A percentile compares a stretch with the other conserved stretches of the same genome.
phyloP scores from a whole-genome alignment of 2,329 filamentous ascomycete genomes.

The Alternaria burnsii region DNA sequence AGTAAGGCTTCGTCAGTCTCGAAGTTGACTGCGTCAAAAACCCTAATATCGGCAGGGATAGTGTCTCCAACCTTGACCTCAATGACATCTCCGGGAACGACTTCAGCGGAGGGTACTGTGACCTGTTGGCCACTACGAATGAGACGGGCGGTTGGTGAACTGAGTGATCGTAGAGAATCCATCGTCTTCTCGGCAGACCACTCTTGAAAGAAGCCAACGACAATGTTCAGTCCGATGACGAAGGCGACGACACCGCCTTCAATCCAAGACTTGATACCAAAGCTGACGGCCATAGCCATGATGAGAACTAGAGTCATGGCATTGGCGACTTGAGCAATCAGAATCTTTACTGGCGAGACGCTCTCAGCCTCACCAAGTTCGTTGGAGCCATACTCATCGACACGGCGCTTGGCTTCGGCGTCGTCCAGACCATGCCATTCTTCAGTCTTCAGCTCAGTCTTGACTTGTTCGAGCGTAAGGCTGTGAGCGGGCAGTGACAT shows the following conservation, averaged over 20 bases:
- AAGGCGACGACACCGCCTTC: conserved; percentile 59
- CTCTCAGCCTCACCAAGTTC: conserved; percentile 74
- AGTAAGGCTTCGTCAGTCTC: conserved; percentile 77
- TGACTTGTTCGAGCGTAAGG: conserved; percentile 61
- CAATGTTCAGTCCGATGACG: conserved; percentile 57
- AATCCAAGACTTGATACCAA: conserved; percentile 58
- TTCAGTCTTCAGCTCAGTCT: conserved; percentile 67
- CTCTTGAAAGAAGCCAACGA: conserved; percentile 56
- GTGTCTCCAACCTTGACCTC: conserved; percentile 71
- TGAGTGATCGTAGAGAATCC: conserved; percentile 58
- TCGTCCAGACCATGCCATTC: conserved; percentile 71
- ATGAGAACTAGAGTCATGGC: conserved; percentile 76
- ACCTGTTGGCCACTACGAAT: conserved; percentile 64
- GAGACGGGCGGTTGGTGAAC: conserved; percentile 56
- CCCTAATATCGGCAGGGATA: conserved; percentile 65
- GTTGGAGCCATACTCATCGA: conserved; percentile 70
- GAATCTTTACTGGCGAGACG: conserved; percentile 75
- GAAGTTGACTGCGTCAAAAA: conserved; percentile 74
- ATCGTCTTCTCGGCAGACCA: conserved; percentile 60
- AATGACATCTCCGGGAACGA: conserved; percentile 74
- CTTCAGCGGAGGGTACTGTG: conserved; percentile 63
- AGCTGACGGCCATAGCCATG: conserved; percentile 59
- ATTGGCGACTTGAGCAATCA: conserved; percentile 77
- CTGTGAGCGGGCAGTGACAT: conserved; percentile 70
- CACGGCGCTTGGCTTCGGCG: conserved; percentile 66